These are phyloP conservation scores for Dendrobium chrysotoxum DNA, from an alignment of 106 monocot species.

Conservation along the genomic window DNA sequence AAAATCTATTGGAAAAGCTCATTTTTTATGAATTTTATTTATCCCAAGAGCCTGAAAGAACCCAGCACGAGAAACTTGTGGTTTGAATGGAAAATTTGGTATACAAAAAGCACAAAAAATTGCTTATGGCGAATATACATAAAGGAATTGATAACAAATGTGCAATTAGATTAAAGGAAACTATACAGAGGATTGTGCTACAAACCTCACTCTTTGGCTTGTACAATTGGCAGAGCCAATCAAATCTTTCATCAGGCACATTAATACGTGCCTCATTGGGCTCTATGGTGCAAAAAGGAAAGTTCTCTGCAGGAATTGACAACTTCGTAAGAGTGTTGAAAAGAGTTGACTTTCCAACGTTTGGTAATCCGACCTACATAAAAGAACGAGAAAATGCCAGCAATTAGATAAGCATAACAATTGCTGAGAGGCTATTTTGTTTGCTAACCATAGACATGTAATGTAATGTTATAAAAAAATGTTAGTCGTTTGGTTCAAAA, in stretches of 20 bases:
- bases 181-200: neutral
- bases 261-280: constrained; percentile 51
- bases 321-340: constrained; percentile 94
- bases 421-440: neutral
- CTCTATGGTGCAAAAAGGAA: constrained; percentile 53
- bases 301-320: constrained; percentile 74
- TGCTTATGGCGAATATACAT: neutral
- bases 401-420: neutral
- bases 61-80: neutral
- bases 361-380: constrained; percentile 87
- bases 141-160: neutral
- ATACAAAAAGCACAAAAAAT: neutral
- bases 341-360: constrained; percentile 95
- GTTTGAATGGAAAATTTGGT: neutral
- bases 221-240: constrained; percentile 54
- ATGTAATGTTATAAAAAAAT: neutral
- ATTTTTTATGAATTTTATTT: neutral
- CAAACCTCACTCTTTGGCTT: constrained; percentile 98
- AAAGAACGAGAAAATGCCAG: neutral
- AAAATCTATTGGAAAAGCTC: neutral
- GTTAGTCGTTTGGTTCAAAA: neutral
- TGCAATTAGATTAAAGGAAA: neutral
- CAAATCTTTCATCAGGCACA: constrained; percentile 43
- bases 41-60: neutral
- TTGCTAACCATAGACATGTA: neutral